These are phyloP conservation scores for Bauhinia variegata DNA, from an alignment of 306 rosid species.

Conservation along the genomic window DNA sequence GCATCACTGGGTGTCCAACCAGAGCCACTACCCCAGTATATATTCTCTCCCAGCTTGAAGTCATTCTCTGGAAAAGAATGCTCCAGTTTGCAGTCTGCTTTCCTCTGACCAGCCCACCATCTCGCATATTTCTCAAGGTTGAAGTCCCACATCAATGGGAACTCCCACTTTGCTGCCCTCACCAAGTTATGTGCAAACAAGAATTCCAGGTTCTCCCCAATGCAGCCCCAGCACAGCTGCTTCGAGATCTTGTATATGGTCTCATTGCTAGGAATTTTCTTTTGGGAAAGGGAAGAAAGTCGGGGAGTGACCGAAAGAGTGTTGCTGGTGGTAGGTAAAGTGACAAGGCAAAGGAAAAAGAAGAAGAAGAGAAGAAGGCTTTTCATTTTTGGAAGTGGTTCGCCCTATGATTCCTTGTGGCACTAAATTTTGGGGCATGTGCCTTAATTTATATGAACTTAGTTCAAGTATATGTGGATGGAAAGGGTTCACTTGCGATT, in stretches of 20 bases:
- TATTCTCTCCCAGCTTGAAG: conserved; percentile 84
- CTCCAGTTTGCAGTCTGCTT: conserved; percentile 63
- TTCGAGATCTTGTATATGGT: conserved; percentile 67
- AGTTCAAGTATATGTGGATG: conserved; percentile 6
- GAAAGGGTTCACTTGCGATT: conserved; percentile 22
- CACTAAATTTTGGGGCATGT: conserved; percentile 36
- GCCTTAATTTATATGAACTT: too few relatives aligned
- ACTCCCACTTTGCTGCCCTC: conserved; percentile 70
- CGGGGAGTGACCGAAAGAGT: conserved; percentile 23
- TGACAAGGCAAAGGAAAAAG: conserved; percentile 17
- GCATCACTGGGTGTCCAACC: conserved; percentile 73
- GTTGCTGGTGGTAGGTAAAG: conserved; percentile 19
- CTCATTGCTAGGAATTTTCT: conserved; percentile 52
- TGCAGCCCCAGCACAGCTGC: conserved; percentile 87
- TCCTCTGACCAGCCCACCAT: conserved; percentile 81
- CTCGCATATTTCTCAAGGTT: conserved; percentile 72
- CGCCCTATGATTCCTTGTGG: neutral
- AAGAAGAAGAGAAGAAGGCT: conserved; percentile 31
- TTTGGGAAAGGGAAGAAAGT: conserved; percentile 12
- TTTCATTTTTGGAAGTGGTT: conserved; percentile 42
- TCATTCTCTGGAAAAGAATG: conserved; percentile 79
- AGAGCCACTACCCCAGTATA: conserved; percentile 82
- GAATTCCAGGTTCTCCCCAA: conserved; percentile 68
- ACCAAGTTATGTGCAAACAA: conserved; percentile 66
- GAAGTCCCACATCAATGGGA: conserved; percentile 66